Evolutionary conservation across 345 rosid genomes (phyloP), one percentile per base, ranked within the genome.

Genomic region (Cardamine chenopodiifolia): DNA sequence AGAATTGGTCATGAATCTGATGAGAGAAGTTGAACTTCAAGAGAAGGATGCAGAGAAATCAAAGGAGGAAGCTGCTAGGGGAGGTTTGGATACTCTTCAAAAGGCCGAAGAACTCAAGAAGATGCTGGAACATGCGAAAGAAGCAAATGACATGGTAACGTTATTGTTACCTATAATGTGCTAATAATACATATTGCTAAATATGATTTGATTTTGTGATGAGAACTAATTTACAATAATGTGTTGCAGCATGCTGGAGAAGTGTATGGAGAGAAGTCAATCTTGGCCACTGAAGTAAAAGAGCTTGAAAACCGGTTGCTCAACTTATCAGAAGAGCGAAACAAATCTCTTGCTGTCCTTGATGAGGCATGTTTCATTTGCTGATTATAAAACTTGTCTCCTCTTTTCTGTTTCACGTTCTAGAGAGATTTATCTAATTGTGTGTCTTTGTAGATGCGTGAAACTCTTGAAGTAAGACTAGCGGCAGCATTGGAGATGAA

Each of bases 251-350:
- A 86, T 80, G 85, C 92, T 13, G 99, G 98, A 66, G 99, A 95
- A 86, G 83, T 92, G 22, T 82, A 88, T 74, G 98, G 97, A 18
- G 99, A 92, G 84, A 90, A 78, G 78, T 86, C 94, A 63, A 86
- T 92, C 76, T 78, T 95, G 50, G 84, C 85, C 19, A 86, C 97
- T 57, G 99, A 95, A 83, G 83, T 79, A 25, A 86, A 81, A 80
- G 99, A 92, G 82, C 89, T 95, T 81, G 88, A 87, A 77, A 87
- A 80, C 61, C 94, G 96, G 22, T 71, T 95, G 65, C 78, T 85
- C 70, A 73, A 70, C 78, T 83, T 95, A 79, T 79, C 89, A 17
- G 90, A 88, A 62, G 96, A 92, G 66, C 84, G 92, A 67, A 88
- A 90, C 78, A 83, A 76, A 47, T 87, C 92, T 64, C 87, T 92